Percentiles rank a stretch among this genome's conserved stretches.
phyloP scores from a whole-genome alignment of 2,329 filamentous ascomycete genomes.

The Fusarium beomiforme region DNA sequence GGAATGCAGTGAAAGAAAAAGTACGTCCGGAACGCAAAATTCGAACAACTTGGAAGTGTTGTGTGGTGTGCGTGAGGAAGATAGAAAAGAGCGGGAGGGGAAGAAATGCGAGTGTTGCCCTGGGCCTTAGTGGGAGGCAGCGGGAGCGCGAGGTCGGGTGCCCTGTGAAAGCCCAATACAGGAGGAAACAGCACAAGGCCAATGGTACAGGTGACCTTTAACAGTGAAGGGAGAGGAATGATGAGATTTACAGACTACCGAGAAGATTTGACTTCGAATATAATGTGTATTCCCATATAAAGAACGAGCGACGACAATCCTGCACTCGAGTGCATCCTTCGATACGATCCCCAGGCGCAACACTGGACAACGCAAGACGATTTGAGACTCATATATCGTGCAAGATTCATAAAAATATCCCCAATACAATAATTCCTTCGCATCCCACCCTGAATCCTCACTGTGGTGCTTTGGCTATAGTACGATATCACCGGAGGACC shows the following conservation, averaged over 20 bases:
- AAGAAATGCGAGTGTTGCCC: neutral
- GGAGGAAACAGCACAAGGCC: no score
- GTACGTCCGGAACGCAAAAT: neutral
- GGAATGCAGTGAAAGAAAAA: neutral
- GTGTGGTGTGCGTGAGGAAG: neutral
- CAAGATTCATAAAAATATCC: fast-evolving
- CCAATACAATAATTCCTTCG: neutral
- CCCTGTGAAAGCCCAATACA: neutral
- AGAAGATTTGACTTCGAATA: neutral
- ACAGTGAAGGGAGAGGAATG: fast-evolving
- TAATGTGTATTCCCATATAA: neutral
- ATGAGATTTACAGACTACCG: fast-evolving
- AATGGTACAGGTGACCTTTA: no score
- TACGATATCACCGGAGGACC: neutral
- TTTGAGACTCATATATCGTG: fast-evolving
- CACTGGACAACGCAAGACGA: neutral
- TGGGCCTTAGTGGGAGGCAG: neutral
- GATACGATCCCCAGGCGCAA: neutral
- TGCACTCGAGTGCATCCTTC: neutral
- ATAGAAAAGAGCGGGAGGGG: neutral
- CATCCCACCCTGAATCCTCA: neutral
- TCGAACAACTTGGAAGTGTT: neutral
- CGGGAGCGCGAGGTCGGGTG: neutral
- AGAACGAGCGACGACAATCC: neutral
- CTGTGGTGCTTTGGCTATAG: no score